Evolutionary conservation across 2,329 filamentous ascomycete genomes (phyloP), one percentile per base, ranked within the genome.

Genomic region (Aspergillus alliaceus): DNA sequence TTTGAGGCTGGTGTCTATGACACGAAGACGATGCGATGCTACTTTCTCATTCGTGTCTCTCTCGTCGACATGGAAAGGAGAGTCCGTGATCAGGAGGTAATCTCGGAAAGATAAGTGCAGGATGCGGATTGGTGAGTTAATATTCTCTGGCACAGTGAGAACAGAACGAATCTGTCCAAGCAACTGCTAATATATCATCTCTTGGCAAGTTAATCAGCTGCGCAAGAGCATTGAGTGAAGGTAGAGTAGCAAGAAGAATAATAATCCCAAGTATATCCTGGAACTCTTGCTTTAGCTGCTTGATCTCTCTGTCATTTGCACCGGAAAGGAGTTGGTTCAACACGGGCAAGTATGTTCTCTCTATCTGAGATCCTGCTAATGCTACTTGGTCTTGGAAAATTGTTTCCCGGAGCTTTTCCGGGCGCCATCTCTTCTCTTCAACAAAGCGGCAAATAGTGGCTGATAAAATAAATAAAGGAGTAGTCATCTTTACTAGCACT

Each of bases 101-200:
- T 73, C 66, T 51, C 64, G 66, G 48, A 72, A 73, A 39, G 68
- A 72, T 51, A 64, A 57, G 54, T 70, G 66, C 24, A 68, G 52
- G 2, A 68, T 53, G 15, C 59, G 49, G 15, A 66, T 27, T 8
- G 64, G 60, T n/a, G 14, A 18, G 18, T 57, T 27, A 4, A 9
- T 20, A 12, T 61, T 34, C 3, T 52, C 24, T 1, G 65, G 64
- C 4, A 69, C 49, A 15, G 31, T 53, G 1, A 69, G 29, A 9
- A 67, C 58, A 20, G 67, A 66, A 35, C 63, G 59, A 12, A 58
- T 9, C 22, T 31, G 39, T 58, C 39, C 34, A 66, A 27, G 25
- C 47, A 48, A n/a, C 44, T 27, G 14, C 18, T 55, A 11, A n/a
- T n/a, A 68, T 60, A 25, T 60, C 44, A 1, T 59, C 22, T 35